Percentiles rank a stretch among this genome's conserved stretches.
Evolutionary conservation across 306 rosid species (phyloP).

Genomic region (Prunus armeniaca): DNA sequence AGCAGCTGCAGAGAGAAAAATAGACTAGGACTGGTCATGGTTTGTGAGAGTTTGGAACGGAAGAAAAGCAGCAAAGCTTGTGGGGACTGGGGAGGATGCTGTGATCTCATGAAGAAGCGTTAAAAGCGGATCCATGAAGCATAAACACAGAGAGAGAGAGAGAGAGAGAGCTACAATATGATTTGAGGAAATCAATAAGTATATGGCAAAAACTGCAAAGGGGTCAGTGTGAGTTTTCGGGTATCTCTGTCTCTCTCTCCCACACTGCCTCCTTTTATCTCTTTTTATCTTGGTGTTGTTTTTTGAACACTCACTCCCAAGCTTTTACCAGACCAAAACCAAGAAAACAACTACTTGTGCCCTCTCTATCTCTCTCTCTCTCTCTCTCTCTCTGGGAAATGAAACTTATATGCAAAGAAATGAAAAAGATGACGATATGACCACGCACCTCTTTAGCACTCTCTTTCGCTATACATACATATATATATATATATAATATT

Average conservation of each 20-base stretch:
- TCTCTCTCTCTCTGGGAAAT: constrained; percentile 40
- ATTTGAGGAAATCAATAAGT: constrained; percentile 30
- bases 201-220: not conserved
- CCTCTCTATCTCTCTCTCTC: constrained; percentile 7
- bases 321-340: constrained; percentile 40
- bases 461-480: not conserved
- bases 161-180: constrained; percentile 11
- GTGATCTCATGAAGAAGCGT: constrained; percentile 43
- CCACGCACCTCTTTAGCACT: constrained; percentile 12
- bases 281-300: not conserved
- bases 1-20: not conserved
- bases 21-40: not conserved
- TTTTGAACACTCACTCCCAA: constrained; percentile 75
- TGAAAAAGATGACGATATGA: constrained; percentile 40
- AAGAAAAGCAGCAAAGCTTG: constrained; percentile 16
- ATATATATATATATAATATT: not conserved
- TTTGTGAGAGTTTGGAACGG: not conserved
- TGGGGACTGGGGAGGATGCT: constrained; percentile 20
- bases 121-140: constrained; percentile 74
- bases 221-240: not conserved
- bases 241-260: not conserved
- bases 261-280: not conserved
- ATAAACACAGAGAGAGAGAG: constrained; percentile 23
- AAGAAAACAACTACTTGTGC: constrained; percentile 29
- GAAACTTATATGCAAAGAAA: constrained; percentile 33